phyloP scores from a whole-genome alignment of 2,329 filamentous ascomycete species.

The Fusarium paranaense region DNA sequence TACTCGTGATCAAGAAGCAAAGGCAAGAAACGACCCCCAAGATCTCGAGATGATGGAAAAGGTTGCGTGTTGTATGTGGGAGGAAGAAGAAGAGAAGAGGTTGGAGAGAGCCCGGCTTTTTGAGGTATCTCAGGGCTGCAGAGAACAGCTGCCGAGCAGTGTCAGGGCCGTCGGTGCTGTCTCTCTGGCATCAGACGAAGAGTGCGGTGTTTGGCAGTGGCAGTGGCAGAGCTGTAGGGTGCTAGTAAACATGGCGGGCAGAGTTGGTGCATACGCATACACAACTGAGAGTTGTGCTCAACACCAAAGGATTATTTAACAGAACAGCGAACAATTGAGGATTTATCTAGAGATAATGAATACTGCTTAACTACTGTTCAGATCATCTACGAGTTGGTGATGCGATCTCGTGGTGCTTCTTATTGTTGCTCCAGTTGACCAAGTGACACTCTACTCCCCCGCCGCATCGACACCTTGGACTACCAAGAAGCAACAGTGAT shows the following conservation, averaged over 20 bases:
- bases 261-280: neutral
- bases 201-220: too few relatives aligned
- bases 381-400: neutral
- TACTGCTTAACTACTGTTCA: neutral
- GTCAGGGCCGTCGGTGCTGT: too few relatives aligned
- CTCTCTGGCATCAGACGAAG: too few relatives aligned
- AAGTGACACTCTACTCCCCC: neutral
- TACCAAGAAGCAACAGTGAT: neutral
- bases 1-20: neutral
- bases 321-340: fast-evolving
- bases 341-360: neutral
- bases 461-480: neutral
- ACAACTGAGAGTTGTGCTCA: neutral
- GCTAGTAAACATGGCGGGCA: neutral
- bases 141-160: neutral
- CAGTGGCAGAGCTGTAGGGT: too few relatives aligned
- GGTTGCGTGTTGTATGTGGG: neutral
- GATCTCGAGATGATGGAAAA: neutral
- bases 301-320: neutral
- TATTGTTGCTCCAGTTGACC: neutral
- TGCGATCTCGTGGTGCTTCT: neutral
- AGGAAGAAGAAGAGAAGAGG: neutral
- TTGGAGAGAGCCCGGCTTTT: neutral
- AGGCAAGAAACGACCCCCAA: neutral
- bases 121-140: neutral